phyloP scores from a whole-genome alignment of 345 rosid species.

The Eutrema heterophyllum region DNA sequence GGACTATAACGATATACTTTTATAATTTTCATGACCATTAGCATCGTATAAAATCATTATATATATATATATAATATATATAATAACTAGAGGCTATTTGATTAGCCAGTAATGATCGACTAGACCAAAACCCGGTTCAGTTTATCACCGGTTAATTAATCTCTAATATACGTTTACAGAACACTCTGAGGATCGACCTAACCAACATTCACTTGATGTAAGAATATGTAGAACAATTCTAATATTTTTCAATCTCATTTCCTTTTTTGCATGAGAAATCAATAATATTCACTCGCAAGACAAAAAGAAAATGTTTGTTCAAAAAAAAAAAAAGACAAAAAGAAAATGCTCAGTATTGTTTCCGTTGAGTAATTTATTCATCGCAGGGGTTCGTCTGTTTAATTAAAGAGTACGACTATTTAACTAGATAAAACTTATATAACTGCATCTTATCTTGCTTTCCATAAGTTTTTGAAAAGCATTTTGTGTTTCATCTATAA shows the following conservation, averaged over 20 bases:
- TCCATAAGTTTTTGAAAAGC: no score
- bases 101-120: neutral
- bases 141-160: neutral
- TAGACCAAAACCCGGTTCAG: neutral
- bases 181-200: neutral
- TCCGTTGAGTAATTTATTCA: no score
- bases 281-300: no score
- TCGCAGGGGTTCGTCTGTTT: no score
- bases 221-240: neutral
- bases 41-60: neutral
- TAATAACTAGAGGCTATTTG: neutral
- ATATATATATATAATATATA: no score
- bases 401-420: no score
- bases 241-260: neutral
- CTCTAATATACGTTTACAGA: neutral
- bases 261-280: neutral
- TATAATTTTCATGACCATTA: neutral
- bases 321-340: no score
- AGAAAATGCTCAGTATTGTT: no score
- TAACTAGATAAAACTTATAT: no score
- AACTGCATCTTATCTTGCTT: no score
- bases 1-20: neutral
- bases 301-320: no score
- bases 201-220: neutral
- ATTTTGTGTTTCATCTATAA: no score